A percentile compares a stretch with the other conserved stretches of the same genome.
Conservation (phyloP, 2,329 filamentous ascomycete species). For the Neofusicoccum sp. region DNA sequence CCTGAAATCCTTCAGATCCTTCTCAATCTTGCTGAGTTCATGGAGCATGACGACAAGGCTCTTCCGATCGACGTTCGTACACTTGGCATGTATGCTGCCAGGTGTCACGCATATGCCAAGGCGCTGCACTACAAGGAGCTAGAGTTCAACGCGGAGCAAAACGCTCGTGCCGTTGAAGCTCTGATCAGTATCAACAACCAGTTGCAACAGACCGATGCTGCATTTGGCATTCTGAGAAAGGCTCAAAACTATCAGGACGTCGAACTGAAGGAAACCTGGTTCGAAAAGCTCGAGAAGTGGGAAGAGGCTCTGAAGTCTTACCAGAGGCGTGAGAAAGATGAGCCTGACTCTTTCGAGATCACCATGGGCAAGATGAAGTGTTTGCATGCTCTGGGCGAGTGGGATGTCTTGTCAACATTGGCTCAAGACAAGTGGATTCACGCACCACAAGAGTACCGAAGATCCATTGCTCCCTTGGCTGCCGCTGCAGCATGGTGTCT, state of each 20-base stretch:
- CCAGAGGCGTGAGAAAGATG: constrained; percentile 76
- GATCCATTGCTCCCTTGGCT: constrained; percentile 87
- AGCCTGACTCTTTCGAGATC: constrained; percentile 77
- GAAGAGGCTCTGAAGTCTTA: constrained; percentile 94
- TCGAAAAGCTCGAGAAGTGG: constrained; percentile 97
- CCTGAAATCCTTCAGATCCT: constrained; percentile 92
- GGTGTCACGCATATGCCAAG: constrained; percentile 97
- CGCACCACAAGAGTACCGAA: constrained; percentile 80
- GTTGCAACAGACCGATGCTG: constrained; percentile 95
- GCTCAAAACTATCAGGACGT: constrained; percentile 96
- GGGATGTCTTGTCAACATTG: constrained; percentile 86
- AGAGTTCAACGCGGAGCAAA: constrained; percentile 97
- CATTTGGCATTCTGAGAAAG: constrained; percentile 94
- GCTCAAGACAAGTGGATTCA: constrained; percentile 93
- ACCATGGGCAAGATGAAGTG: constrained; percentile 99
- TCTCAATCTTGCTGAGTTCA: constrained; percentile 96
- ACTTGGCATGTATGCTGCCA: constrained; percentile 88
- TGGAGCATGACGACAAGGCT: constrained; percentile 99
- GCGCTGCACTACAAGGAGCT: constrained; percentile 98
- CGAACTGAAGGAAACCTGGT: constrained; percentile 96
- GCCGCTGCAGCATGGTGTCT: constrained; percentile 96
- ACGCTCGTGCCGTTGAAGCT: constrained; percentile 90
- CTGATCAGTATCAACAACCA: constrained; percentile 99
- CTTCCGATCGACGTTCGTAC: constrained; percentile 95
- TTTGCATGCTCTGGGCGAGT: constrained; percentile 93